Base-by-base conservation (phyloP, 2,329 filamentous ascomycete species). In the Penicillium rolfsii region DNA sequence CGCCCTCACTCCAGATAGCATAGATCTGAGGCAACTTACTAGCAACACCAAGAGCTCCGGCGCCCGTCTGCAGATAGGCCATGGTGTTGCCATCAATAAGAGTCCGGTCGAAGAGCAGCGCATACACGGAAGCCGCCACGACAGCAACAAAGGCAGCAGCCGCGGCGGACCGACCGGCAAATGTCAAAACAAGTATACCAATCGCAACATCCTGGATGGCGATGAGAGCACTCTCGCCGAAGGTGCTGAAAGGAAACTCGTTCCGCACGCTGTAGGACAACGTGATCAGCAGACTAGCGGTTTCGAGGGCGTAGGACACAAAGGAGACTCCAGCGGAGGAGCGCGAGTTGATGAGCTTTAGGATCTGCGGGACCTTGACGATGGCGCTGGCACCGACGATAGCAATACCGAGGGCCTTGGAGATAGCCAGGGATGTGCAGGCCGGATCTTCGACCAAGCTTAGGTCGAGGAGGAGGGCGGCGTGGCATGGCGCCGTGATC, bases 301-400 rank as follows among this genome's bases (percentile, higher is more conserved):
- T 97, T 82, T 99, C 95, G 75, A 99, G 91, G 36, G 95, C 84
- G 81, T 97, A 98, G 35, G 91, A 90, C 48, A 96, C 85, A 80
- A 98, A 96, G 52, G 88, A 92, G 63, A 99, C 85, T 69, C 95
- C 95, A 48, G 87, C 86, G 30, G 93, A 88, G 53, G 92, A 97
- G 71, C 88, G 86, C 52, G 91, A 93, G 73, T 84, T 84, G 72
- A 95, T 79, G 55, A 99, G 88, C 83, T 99, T 99, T 77, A 97
- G 78, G 74, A 99, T 94, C 82, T 99, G 95, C 0, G 95, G 95
- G 28, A 99, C 88, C 82, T 99, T 99, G 82, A 99, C 93, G 70
- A 98, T 87, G 57, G 91, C 89, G 30, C 91, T 93, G 56, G 93
- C 92, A 68, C 85, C 89, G 74, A 99, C 93, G 79, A 99, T 99